phyloP scores from a whole-genome alignment of 2,329 filamentous ascomycete species.

The Rhinocladiella mackenziei region DNA sequence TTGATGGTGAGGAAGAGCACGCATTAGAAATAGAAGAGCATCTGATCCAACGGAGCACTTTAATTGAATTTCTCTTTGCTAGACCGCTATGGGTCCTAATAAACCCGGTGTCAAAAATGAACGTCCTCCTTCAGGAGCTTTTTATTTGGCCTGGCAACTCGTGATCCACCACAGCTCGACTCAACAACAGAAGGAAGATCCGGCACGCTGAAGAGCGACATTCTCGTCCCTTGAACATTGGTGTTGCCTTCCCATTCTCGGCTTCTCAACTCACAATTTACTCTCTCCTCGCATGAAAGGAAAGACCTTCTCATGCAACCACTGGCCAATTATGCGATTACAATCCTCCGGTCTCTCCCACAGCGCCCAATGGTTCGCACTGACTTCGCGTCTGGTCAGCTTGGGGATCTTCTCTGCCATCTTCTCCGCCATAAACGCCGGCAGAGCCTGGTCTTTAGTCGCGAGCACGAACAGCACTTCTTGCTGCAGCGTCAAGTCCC shows the following conservation, averaged over 20 bases:
- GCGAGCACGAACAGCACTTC: conserved; percentile 69
- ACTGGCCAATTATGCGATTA: conserved; percentile 65
- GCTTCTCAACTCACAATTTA: conserved; percentile 15
- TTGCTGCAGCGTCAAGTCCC: conserved; percentile 16
- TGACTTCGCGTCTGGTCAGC: conserved; percentile 63
- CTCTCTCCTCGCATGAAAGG: conserved; percentile 40
- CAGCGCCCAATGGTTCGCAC: conserved; percentile 76
- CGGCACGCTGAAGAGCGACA: too few species aligned
- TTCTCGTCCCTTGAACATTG: too few species aligned
- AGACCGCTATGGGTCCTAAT: too few species aligned
- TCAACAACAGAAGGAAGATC: not conserved
- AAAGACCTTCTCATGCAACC: conserved; percentile 58
- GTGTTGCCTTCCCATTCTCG: too few species aligned
- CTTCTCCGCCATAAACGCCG: conserved; percentile 62
- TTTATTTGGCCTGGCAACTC: too few species aligned
- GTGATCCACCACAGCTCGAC: too few species aligned
- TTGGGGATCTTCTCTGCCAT: conserved; percentile 61
- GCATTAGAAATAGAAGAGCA: too few species aligned
- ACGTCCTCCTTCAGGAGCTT: too few species aligned
- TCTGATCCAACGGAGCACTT: too few species aligned
- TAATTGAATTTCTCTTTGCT: too few species aligned
- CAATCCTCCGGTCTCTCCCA: conserved; percentile 67
- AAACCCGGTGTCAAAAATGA: too few species aligned
- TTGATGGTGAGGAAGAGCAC: not conserved
- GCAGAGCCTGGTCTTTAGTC: conserved; percentile 66